A percentile compares a stretch with the other conserved stretches of the same genome.
Evolutionary conservation across 2,329 filamentous ascomycete genomes (phyloP).

Genomic region (Exophiala mesophila): DNA sequence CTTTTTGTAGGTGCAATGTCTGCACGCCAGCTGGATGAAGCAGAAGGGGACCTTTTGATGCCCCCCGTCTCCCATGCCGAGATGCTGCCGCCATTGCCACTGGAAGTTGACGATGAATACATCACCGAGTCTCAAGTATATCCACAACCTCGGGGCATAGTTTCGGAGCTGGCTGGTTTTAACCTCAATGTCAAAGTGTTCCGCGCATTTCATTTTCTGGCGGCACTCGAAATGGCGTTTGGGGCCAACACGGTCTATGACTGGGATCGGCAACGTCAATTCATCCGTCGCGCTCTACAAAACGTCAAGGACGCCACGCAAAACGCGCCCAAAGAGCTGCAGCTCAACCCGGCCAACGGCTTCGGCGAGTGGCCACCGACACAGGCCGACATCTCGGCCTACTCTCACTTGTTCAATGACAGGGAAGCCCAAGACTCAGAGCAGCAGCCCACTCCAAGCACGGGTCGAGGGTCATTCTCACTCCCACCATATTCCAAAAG

Average conservation of each 20-base stretch:
- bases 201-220: slow-evolving; percentile 70
- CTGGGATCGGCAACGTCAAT: slow-evolving; percentile 70
- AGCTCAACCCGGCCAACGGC: slow-evolving; percentile 22
- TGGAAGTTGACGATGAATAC: slow-evolving; percentile 79
- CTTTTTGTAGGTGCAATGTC: slow-evolving; percentile 72
- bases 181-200: slow-evolving; percentile 75
- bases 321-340: slow-evolving; percentile 63
- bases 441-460: slow-evolving; percentile 5
- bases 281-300: slow-evolving; percentile 66
- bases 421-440: slow-evolving; percentile 17
- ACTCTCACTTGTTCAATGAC: slow-evolving; percentile 24
- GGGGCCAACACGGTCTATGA: slow-evolving; percentile 70
- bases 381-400: slow-evolving; percentile 22
- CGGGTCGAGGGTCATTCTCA: slow-evolving; percentile 19
- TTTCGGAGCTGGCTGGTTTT: slow-evolving; percentile 74
- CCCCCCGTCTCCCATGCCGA: slow-evolving; percentile 70
- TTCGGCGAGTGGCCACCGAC: slow-evolving; percentile 27
- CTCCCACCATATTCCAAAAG: slow-evolving; percentile 17
- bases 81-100: slow-evolving; percentile 71
- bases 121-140: slow-evolving; percentile 68
- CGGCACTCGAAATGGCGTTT: slow-evolving; percentile 77
- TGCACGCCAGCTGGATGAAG: slow-evolving; percentile 70
- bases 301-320: slow-evolving; percentile 65
- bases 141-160: slow-evolving; percentile 60
- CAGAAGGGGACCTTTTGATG: slow-evolving; percentile 67